A percentile compares a stretch with the other conserved stretches of the same genome.
phyloP scores from a whole-genome alignment of 345 rosid genomes.

The Gossypium thurberi region DNA sequence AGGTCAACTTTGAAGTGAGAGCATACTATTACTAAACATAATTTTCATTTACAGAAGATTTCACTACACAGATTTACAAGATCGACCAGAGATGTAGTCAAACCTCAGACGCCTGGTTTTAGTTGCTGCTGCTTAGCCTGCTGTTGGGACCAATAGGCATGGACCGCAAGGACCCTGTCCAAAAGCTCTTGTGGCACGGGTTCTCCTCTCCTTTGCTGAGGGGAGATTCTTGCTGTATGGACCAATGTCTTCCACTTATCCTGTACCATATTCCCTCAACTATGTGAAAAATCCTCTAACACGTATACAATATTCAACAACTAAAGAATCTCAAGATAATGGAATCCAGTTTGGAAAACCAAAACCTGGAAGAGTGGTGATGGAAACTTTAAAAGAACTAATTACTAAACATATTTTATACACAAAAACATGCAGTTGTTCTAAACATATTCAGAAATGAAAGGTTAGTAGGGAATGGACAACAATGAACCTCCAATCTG shows the following conservation, averaged over 20 bases:
- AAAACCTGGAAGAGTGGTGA: background rate
- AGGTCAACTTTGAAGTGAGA: background rate
- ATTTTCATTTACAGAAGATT: background rate
- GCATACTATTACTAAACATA: background rate
- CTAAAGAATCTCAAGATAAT: background rate
- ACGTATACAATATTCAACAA: background rate
- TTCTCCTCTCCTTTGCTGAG: slow-evolving; percentile 34
- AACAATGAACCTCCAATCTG: background rate
- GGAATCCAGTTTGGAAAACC: background rate
- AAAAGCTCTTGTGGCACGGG: slow-evolving; percentile 28
- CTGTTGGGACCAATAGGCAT: slow-evolving; percentile 24
- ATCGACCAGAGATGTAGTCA: background rate
- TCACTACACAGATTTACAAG: background rate
- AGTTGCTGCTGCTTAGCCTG: slow-evolving; percentile 22
- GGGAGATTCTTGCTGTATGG: slow-evolving; percentile 31
- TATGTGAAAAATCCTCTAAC: background rate
- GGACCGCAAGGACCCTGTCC: slow-evolving; percentile 26
- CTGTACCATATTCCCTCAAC: background rate
- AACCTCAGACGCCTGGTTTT: slow-evolving; percentile 1
- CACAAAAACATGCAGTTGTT: no score
- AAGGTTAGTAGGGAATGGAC: background rate
- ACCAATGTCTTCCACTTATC: slow-evolving; percentile 35
- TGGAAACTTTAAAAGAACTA: background rate
- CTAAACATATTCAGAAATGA: background rate
- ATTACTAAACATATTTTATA: no score